Percentiles rank a stretch among this genome's conserved stretches.
These are phyloP conservation scores for Trametes pubescens DNA, from an alignment of 1,284 basidiomycete species.

Conservation along the genomic window DNA sequence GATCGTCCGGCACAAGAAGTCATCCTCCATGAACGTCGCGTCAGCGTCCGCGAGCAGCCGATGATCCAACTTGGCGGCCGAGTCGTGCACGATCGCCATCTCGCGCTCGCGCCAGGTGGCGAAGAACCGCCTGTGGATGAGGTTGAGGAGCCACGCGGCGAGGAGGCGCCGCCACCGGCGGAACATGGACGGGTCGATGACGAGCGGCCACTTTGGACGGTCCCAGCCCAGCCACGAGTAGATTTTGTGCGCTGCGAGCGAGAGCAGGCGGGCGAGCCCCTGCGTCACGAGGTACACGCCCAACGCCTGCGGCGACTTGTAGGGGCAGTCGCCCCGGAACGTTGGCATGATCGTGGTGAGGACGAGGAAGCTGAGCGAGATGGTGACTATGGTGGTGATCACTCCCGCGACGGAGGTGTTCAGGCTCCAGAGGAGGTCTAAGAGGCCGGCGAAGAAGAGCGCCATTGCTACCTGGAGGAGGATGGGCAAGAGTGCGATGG, in stretches of 20 bases:
- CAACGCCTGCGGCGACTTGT: constrained; percentile 37
- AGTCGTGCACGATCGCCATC: constrained; percentile 23
- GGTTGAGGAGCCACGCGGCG: constrained; percentile 18
- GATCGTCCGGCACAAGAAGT: constrained; percentile 32
- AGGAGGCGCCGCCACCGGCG: constrained; percentile 18
- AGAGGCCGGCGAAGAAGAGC: constrained; percentile 37
- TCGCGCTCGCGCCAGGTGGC: constrained; percentile 36
- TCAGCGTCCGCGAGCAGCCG: constrained; percentile 34
- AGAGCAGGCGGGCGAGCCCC: constrained; percentile 14
- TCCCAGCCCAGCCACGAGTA: constrained; percentile 23
- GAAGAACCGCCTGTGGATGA: constrained; percentile 23
- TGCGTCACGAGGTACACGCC: constrained; percentile 29
- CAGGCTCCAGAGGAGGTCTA: constrained; percentile 36
- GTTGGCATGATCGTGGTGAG: constrained; percentile 34
- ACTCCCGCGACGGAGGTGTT: constrained; percentile 30
- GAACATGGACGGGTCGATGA: constrained; percentile 19
- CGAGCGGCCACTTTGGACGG: constrained; percentile 21
- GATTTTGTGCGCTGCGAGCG: constrained; percentile 16
- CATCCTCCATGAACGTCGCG: constrained; percentile 37
- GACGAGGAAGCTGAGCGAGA: constrained; percentile 28
- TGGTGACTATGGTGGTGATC: constrained; percentile 29
- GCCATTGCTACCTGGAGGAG: constrained; percentile 35
- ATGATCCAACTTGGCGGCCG: constrained; percentile 25
- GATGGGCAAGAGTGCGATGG: constrained; percentile 34
- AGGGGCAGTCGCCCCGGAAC: constrained; percentile 32